A percentile compares a stretch with the other conserved stretches of the same genome.
Evolutionary conservation across 2,329 filamentous ascomycete genomes (phyloP).

Genomic region (Diaporthe sp.): DNA sequence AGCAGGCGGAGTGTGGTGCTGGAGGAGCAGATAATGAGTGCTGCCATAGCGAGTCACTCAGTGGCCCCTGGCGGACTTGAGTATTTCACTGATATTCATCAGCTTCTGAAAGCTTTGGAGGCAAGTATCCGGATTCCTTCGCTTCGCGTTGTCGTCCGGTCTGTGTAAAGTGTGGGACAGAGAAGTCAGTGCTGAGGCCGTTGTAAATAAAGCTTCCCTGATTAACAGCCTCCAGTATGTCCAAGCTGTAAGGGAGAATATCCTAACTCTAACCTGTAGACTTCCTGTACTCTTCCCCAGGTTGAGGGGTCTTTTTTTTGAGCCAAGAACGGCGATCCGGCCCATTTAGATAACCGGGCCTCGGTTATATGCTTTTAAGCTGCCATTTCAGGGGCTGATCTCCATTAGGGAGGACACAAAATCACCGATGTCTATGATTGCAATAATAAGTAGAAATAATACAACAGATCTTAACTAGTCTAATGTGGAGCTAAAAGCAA

Average conservation of each 20-base stretch:
- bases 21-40: not conserved
- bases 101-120: not conserved
- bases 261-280: too few relatives aligned
- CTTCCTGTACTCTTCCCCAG: not conserved
- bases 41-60: not conserved
- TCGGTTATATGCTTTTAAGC: constrained; percentile 12
- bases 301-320: not conserved
- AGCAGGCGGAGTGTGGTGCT: not conserved
- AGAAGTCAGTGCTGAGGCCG: not conserved
- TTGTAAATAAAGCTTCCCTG: too few relatives aligned
- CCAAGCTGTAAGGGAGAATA: not conserved
- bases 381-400: not conserved
- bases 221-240: not conserved
- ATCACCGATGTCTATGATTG: too few relatives aligned
- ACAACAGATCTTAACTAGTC: not conserved
- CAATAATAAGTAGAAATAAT: too few relatives aligned
- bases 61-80: not conserved
- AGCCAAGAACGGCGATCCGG: not conserved
- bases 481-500: too few relatives aligned
- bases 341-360: too few relatives aligned
- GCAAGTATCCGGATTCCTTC: not conserved
- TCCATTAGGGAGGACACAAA: not conserved
- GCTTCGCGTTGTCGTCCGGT: not conserved
- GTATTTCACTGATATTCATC: not conserved
- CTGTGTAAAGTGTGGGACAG: not conserved